Evolutionary conservation across 495 filamentous ascomycete genomes (phyloP), one percentile per base, ranked within the genome.

Genomic region (Penicillium maclennaniae): DNA sequence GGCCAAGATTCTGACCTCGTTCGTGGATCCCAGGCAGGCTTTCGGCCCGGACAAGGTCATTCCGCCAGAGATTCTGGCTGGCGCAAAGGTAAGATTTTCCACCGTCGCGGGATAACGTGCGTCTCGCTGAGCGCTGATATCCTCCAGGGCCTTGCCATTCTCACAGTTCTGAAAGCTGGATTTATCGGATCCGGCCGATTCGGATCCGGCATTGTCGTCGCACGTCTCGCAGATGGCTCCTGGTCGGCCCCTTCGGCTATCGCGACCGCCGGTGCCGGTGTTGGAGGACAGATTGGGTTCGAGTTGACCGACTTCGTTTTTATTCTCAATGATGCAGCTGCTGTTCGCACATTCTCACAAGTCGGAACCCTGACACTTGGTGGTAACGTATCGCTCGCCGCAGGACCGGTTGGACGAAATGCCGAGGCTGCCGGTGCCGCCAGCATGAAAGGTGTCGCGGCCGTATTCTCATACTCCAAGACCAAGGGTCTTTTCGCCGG

Each of bases 251-350:
- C 93, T 6, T 90, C 88, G 15, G 95, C 93, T 17, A 95, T 98
- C 56, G 84, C 85, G 46, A 93, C 89, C 17, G 88, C 87, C 21
- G 93, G 93, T 59, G 95, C 87, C 50, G 93, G 93, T 23, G 92
- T 97, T 58, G 93, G 93, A 60, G 92, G 93, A 19, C 93, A 98
- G 69, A 95, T 98, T 64, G 93, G 93, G 27, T 92, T 96, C 75
- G 93, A 98, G 70, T 75, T 98, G 54, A 97, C 95, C 39, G 93
- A 98, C 67, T 97, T 98, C 67, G 95, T 98, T 61, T 97, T 98
- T 77, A 96, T 97, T 53, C 84, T 98, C 45, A 98, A 98, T 70
- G 93, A 98, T 66, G 80, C 85, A 38, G 83, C 80, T 38, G 93
- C 93, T 21, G 93, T 98, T 38, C 89, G 88, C 66, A 93, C 93